Conservation (phyloP, 2,329 filamentous ascomycete genomes). For the Scleromitrula shiraiana region DNA sequence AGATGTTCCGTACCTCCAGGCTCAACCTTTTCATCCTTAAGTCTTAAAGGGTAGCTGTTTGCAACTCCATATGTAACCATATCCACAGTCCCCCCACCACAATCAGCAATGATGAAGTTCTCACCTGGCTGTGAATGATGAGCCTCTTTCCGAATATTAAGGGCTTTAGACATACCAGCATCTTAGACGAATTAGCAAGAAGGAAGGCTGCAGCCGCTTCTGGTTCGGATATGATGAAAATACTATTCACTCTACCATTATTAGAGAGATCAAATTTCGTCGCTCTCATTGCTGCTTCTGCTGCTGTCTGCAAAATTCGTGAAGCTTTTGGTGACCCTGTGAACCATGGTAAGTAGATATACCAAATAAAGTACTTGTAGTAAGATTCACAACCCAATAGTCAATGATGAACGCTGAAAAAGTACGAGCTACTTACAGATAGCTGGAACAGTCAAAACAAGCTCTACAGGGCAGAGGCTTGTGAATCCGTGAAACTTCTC, state of each 20-base stretch:
- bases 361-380: too few species aligned
- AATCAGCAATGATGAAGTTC: slow-evolving; percentile 21
- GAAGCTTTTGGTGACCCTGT: slow-evolving; percentile 10
- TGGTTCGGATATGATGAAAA: slow-evolving; percentile 28
- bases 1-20: neutral
- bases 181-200: slow-evolving; percentile 13
- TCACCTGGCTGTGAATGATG: slow-evolving; percentile 8
- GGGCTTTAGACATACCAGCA: slow-evolving; percentile 15
- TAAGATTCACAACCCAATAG: too few species aligned
- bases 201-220: slow-evolving; percentile 27
- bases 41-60: slow-evolving; percentile 19
- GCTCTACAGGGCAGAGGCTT: slow-evolving; percentile 8
- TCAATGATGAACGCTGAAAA: too few species aligned
- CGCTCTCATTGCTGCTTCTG: slow-evolving; percentile 9
- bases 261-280: slow-evolving; percentile 10
- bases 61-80: slow-evolving; percentile 24
- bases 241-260: slow-evolving; percentile 19
- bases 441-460: slow-evolving; percentile 8
- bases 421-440: too few species aligned
- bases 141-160: neutral
- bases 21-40: slow-evolving; percentile 10
- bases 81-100: slow-evolving; percentile 27
- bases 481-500: slow-evolving; percentile 1
- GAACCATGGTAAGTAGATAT: too few species aligned
- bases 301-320: slow-evolving; percentile 9